phyloP scores from a whole-genome alignment of 2,329 filamentous ascomycete species.

The Waltergamsia citrina region DNA sequence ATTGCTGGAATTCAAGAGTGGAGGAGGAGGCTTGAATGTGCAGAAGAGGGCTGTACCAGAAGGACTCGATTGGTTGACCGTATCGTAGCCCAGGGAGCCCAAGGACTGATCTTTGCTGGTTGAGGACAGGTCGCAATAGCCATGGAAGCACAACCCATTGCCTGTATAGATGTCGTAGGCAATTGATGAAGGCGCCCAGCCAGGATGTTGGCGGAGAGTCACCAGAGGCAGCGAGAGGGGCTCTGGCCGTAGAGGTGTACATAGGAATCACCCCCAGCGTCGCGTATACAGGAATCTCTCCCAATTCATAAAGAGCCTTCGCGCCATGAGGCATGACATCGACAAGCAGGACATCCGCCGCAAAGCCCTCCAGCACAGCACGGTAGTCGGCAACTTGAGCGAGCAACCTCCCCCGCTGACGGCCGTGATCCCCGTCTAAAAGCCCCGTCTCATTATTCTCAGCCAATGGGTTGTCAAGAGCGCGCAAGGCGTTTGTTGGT shows the following conservation, averaged over 20 bases:
- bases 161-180: slow-evolving; percentile 13
- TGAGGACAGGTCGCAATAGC: slow-evolving; percentile 17
- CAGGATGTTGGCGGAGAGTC: slow-evolving; percentile 16
- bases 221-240: slow-evolving; percentile 21
- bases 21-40: slow-evolving; percentile 27
- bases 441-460: slow-evolving; percentile 17
- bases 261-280: slow-evolving; percentile 28
- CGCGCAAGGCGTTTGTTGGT: slow-evolving; percentile 17
- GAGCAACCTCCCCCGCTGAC: slow-evolving; percentile 15
- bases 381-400: slow-evolving; percentile 26
- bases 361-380: slow-evolving; percentile 15
- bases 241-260: slow-evolving; percentile 18
- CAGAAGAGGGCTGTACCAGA: slow-evolving; percentile 24
- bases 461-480: slow-evolving; percentile 19
- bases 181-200: slow-evolving; percentile 15
- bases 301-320: slow-evolving; percentile 22
- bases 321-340: slow-evolving; percentile 27
- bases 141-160: slow-evolving; percentile 16
- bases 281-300: slow-evolving; percentile 22
- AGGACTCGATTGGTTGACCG: slow-evolving; percentile 20
- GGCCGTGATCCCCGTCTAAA: slow-evolving; percentile 15
- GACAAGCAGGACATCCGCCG: slow-evolving; percentile 22
- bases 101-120: slow-evolving; percentile 17
- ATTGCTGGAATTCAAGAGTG: slow-evolving; percentile 18
- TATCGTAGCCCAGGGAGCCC: slow-evolving; percentile 15